Evolutionary conservation across 805 yeast genomes (phyloP), one percentile per base, ranked within the genome.

Genomic region (Metschnikowia matae): DNA sequence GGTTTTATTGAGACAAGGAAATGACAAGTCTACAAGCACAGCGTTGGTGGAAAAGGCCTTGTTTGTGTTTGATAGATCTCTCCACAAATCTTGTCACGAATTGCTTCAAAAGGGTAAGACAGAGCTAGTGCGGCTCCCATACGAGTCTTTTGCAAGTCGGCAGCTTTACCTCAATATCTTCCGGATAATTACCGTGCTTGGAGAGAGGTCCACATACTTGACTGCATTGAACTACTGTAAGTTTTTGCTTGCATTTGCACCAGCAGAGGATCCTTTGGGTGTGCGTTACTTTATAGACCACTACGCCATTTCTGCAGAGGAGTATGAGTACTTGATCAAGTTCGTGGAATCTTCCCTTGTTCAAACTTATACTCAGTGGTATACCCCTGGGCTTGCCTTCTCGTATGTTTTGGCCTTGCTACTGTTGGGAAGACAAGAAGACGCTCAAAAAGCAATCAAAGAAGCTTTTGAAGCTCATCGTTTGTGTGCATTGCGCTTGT

Each of bases 191-290:
- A 75, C 78, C 11, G 81, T 81, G 1, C 69, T 90, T 38, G 86
- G 89, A 1, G 89, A 86, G 58, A 79, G 88, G 60, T 87, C 95
- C 3, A 87, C 92, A 1, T 82, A 79, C 60, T 77, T 69, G 51
- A 89, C 96, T 0, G 96, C 96, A 0, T 76, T 87, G 40, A 80
- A 82, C 39, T 89, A 84, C 71, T 80, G 87, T 58, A 89, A 87
- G 62, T 71, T 84, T 5, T 70, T 89, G 44, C 71, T 87, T 54
- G 80, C 90, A 2, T 68, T 90, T 31, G 74, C 81, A 34, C 96
- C 96, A 1, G 76, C 82, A 2, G 87, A 85, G 50, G 96, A 90
- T 69, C 96, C 96, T 1, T 70, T 84, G 47, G 96, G 96, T 20
- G 89, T 85, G 11, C 76, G 96, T 54, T 84, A 85, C 61, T 87